These are phyloP conservation scores for Rhodotorula mucilaginosa DNA, from an alignment of 1,284 basidiomycete species.

Conservation along the genomic window DNA sequence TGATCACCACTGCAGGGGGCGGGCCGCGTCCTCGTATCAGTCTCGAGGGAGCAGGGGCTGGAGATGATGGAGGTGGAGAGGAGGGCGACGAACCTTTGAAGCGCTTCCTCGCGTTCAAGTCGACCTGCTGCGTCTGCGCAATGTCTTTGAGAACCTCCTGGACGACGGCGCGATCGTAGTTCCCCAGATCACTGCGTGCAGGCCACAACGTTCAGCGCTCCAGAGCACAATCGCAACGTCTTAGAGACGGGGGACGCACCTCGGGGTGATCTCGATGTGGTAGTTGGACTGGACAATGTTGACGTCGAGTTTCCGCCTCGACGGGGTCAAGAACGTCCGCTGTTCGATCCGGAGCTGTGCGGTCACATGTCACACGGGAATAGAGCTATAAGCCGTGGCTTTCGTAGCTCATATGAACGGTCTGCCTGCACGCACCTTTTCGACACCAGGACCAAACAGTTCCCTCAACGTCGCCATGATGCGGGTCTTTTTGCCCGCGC, in stretches of 20 bases:
- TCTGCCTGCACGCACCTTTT: constrained; percentile 63
- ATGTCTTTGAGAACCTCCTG: constrained; percentile 98
- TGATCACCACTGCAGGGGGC: constrained; percentile 99
- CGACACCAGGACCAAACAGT: constrained; percentile 85
- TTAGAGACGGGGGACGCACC: constrained; percentile 55
- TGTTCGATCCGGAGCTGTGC: constrained; percentile 94
- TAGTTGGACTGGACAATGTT: constrained; percentile 97
- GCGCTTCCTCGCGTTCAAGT: constrained; percentile 87
- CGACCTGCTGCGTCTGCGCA: constrained; percentile 97
- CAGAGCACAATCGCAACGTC: not conserved
- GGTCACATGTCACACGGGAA: not conserved
- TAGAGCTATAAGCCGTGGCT: not conserved
- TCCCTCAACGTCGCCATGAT: constrained; percentile 85
- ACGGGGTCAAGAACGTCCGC: constrained; percentile 90
- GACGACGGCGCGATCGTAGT: constrained; percentile 91
- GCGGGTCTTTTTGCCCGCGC: constrained; percentile 96
- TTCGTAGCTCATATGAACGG: too few relatives aligned
- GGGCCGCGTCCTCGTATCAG: too few relatives aligned
- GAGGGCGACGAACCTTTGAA: constrained; percentile 72
- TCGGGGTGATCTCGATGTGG: constrained; percentile 96
- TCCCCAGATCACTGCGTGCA: constrained; percentile 79
- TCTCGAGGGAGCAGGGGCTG: not conserved
- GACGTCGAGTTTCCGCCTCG: constrained; percentile 90
- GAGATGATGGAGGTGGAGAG: too few relatives aligned
- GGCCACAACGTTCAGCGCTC: too few relatives aligned